A percentile compares a stretch with the other conserved stretches of the same genome.
Evolutionary conservation across 2,329 filamentous ascomycete species (phyloP).

Genomic region (Amauroascus niger): DNA sequence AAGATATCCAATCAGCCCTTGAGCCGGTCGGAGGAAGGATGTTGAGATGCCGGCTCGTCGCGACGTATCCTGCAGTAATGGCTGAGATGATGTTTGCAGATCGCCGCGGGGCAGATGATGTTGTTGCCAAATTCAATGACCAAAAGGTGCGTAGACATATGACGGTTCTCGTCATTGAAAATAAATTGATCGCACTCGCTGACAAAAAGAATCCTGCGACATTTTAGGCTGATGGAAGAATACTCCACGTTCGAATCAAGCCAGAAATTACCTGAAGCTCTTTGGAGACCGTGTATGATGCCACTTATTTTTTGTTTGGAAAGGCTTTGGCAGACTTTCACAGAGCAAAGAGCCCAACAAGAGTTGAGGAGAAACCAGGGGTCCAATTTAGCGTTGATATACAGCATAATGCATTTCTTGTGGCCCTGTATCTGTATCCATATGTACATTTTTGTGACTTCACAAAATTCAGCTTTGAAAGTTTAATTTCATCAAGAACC

Average conservation of each 20-base stretch:
- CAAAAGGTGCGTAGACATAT: slow-evolving; percentile 42
- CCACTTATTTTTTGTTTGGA: too few species aligned
- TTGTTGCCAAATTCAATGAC: slow-evolving; percentile 53
- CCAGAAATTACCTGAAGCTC: slow-evolving; percentile 12
- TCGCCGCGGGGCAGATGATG: slow-evolving; percentile 47
- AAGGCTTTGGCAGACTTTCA: not conserved
- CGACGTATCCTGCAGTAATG: slow-evolving; percentile 48
- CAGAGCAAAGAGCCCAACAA: too few species aligned
- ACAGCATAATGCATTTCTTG: too few species aligned
- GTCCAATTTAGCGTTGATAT: too few species aligned
- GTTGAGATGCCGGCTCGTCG: slow-evolving; percentile 45
- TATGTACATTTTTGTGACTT: too few species aligned
- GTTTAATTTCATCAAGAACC: too few species aligned
- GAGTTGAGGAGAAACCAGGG: too few species aligned
- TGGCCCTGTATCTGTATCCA: too few species aligned
- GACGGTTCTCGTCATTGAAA: not conserved
- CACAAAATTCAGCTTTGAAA: too few species aligned
- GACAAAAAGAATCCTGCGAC: not conserved
- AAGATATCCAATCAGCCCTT: slow-evolving; percentile 55
- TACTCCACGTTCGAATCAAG: slow-evolving; percentile 50
- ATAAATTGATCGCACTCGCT: not conserved
- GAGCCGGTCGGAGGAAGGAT: slow-evolving; percentile 45
- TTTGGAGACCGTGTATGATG: too few species aligned
- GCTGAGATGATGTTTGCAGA: slow-evolving; percentile 52
- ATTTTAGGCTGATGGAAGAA: slow-evolving; percentile 48